Conservation (phyloP, 1,284 basidiomycete species). For the Melampsora occidentalis region DNA sequence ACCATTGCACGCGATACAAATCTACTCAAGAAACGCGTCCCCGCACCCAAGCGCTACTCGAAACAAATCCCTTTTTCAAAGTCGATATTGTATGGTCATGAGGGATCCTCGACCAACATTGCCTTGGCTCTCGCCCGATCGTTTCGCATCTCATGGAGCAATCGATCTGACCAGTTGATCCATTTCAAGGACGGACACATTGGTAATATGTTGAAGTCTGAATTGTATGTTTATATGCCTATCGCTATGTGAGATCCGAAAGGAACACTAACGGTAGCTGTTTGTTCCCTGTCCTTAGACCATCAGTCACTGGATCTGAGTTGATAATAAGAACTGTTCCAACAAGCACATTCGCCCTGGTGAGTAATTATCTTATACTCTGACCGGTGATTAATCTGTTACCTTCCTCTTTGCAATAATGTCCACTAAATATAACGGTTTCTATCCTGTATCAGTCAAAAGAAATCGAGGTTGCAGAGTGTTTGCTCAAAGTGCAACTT, state of each 20-base stretch:
- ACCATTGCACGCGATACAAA: background rate
- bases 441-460: slow-evolving; percentile 51
- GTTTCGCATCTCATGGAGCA: slow-evolving; percentile 86
- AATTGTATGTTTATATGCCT: background rate
- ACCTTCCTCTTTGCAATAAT: slow-evolving; percentile 47
- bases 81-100: slow-evolving; percentile 65
- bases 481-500: slow-evolving; percentile 75
- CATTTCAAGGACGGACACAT: slow-evolving; percentile 29
- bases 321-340: slow-evolving; percentile 4
- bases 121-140: slow-evolving; percentile 81
- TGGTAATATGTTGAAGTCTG: slow-evolving; percentile 32
- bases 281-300: background rate
- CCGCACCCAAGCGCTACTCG: slow-evolving; percentile 52
- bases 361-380: slow-evolving; percentile 42
- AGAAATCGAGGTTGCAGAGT: slow-evolving; percentile 60
- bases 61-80: slow-evolving; percentile 54
- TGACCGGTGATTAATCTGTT: slow-evolving; percentile 59
- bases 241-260: too few species aligned
- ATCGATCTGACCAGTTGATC: slow-evolving; percentile 61
- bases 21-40: background rate
- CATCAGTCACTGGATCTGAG: background rate
- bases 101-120: slow-evolving; percentile 70
- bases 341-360: slow-evolving; percentile 37
- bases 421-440: slow-evolving; percentile 21
- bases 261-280: too few species aligned